Evolutionary conservation across 768 basidiomycete species (phyloP).

Genomic region (Suillus bovinus): DNA sequence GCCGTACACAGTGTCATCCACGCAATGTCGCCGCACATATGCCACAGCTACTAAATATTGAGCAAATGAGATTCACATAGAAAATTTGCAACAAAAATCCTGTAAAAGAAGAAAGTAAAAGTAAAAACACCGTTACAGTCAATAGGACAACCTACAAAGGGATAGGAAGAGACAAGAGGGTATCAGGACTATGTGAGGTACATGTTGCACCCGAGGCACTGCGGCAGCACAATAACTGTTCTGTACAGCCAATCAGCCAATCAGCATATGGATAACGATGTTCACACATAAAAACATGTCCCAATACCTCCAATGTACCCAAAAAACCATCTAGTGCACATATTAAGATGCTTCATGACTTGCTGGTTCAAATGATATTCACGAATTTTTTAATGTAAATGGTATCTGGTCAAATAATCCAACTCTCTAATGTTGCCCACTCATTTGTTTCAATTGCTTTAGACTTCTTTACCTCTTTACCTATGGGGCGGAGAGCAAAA

Average conservation of each 20-base stretch:
- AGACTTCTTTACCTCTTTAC: conserved; percentile 2
- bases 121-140: background rate
- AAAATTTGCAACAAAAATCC: too few relatives aligned
- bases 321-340: background rate
- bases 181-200: background rate
- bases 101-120: background rate
- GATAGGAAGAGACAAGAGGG: background rate
- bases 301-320: background rate
- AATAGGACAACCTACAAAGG: background rate
- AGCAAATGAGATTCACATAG: too few relatives aligned
- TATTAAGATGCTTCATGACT: background rate
- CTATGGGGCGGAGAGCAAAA: background rate
- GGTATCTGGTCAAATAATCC: background rate
- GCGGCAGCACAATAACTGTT: background rate
- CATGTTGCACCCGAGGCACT: background rate
- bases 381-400: background rate
- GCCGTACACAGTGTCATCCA: too few relatives aligned
- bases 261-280: background rate
- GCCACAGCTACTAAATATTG: too few relatives aligned
- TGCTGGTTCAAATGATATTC: background rate
- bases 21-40: too few relatives aligned
- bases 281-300: background rate
- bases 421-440: background rate
- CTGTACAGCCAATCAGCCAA: background rate
- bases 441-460: background rate